A percentile compares a stretch with the other conserved stretches of the same genome.
phyloP scores from a whole-genome alignment of 208 protist genomes.

The Willaertia magna region DNA sequence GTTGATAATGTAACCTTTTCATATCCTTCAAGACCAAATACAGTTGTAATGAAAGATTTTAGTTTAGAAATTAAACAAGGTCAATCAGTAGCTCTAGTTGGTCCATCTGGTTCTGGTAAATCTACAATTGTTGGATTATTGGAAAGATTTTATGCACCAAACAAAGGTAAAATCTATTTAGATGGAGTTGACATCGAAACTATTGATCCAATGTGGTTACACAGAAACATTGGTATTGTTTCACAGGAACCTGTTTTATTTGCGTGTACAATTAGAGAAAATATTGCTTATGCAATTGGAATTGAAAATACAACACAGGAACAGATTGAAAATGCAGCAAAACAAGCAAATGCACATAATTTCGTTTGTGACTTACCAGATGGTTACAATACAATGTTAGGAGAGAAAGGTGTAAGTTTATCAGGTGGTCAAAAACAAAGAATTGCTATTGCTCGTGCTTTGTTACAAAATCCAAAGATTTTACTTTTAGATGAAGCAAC shows the following conservation, averaged over 20 bases:
- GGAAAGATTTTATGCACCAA: neutral
- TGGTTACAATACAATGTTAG: slow-evolving; percentile 69
- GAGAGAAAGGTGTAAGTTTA: slow-evolving; percentile 60
- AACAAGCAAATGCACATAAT: slow-evolving; percentile 67
- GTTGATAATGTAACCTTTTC: neutral
- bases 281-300: neutral
- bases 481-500: slow-evolving; percentile 58
- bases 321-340: slow-evolving; percentile 9
- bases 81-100: neutral
- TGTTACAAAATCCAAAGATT: slow-evolving; percentile 25
- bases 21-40: neutral
- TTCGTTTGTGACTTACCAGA: slow-evolving; percentile 67
- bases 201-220: neutral
- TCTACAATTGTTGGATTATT: neutral
- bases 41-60: neutral
- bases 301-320: neutral
- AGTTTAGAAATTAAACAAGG: neutral
- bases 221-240: neutral
- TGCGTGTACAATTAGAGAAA: neutral
- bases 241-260: neutral
- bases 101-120: neutral
- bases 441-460: slow-evolving; percentile 62
- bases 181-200: neutral
- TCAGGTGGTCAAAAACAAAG: slow-evolving; percentile 84
- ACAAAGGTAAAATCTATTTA: neutral